These are phyloP conservation scores for Sporothrix humicola DNA, from an alignment of 2,329 filamentous ascomycete genomes.

Conservation along the genomic window DNA sequence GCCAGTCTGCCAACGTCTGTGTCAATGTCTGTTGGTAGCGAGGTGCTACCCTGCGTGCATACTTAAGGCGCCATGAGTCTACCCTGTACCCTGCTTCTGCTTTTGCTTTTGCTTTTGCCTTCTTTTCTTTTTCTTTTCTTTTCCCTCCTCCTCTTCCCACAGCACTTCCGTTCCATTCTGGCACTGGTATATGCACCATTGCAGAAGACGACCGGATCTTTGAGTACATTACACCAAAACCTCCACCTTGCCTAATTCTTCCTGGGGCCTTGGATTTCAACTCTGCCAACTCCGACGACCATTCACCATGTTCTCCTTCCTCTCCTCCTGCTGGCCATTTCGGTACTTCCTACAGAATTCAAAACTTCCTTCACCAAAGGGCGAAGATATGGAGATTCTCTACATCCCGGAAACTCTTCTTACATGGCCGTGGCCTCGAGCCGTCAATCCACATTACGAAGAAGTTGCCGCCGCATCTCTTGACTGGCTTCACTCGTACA, in stretches of 20 bases:
- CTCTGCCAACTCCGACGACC: neutral
- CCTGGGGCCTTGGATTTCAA: too few relatives aligned
- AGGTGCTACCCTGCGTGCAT: neutral
- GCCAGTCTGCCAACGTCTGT: too few relatives aligned
- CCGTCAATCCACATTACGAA: constrained; percentile 36
- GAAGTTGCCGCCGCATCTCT: constrained; percentile 30
- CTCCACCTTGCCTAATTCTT: too few relatives aligned
- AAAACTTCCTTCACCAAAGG: too few relatives aligned
- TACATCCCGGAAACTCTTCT: constrained; percentile 35
- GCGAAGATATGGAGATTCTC: neutral
- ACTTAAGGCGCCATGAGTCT: neutral
- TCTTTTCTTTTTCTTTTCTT: neutral
- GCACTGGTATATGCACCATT: too few relatives aligned
- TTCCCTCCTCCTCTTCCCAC: neutral
- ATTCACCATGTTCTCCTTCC: neutral
- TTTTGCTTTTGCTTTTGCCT: neutral
- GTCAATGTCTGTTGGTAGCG: neutral
- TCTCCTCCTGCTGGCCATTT: neutral
- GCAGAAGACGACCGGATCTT: neutral
- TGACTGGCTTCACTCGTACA: constrained; percentile 37
- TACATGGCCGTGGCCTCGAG: constrained; percentile 37
- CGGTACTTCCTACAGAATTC: too few relatives aligned
- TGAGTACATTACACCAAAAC: neutral
- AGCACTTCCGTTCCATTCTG: neutral
- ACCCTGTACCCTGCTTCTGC: neutral